Conservation (phyloP, 2,329 filamentous ascomycete species). For the Sclerotinia subarctica region DNA sequence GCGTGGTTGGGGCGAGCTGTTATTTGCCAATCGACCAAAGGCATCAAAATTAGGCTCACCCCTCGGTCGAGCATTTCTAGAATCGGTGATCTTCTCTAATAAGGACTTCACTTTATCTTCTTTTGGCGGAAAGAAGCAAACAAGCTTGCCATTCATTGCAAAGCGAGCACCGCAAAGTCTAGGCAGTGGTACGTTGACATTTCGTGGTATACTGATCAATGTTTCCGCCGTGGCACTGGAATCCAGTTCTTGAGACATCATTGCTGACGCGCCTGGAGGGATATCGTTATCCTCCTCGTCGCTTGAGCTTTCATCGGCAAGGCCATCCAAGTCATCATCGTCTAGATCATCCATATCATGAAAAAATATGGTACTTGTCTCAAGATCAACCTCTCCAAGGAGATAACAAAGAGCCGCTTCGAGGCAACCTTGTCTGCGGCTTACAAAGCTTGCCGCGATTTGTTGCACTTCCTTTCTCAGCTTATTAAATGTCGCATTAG, state of each 20-base stretch:
- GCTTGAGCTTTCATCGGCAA: conserved; percentile 76
- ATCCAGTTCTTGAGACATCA: conserved; percentile 61
- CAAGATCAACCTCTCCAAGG: conserved; percentile 59
- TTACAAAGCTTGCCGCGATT: conserved; percentile 54
- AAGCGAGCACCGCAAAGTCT: conserved; percentile 60
- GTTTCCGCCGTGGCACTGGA: conserved; percentile 52
- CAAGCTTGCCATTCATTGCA: conserved; percentile 58
- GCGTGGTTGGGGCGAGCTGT: conserved; percentile 46
- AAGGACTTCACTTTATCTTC: conserved; percentile 53
- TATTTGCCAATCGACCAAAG: conserved; percentile 56
- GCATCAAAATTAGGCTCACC: conserved; percentile 58
- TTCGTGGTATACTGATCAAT: conserved; percentile 50
- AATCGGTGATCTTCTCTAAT: conserved; percentile 47
- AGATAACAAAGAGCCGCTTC: conserved; percentile 61
- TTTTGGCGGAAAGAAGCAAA: conserved; percentile 68
- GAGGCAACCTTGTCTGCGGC: conserved; percentile 58
- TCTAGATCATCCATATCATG: conserved; percentile 57
- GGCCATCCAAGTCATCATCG: conserved; percentile 52
- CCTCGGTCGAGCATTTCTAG: conserved; percentile 46
- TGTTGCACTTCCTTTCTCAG: conserved; percentile 55
- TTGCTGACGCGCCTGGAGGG: conserved; percentile 42
- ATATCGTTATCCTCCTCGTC: conserved; percentile 65
- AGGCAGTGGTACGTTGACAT: conserved; percentile 53
- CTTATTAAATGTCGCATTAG: conserved; percentile 51
- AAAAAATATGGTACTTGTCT: conserved; percentile 59